Conservation (phyloP, 129 eudicot species). For the Calendula officinalis region DNA sequence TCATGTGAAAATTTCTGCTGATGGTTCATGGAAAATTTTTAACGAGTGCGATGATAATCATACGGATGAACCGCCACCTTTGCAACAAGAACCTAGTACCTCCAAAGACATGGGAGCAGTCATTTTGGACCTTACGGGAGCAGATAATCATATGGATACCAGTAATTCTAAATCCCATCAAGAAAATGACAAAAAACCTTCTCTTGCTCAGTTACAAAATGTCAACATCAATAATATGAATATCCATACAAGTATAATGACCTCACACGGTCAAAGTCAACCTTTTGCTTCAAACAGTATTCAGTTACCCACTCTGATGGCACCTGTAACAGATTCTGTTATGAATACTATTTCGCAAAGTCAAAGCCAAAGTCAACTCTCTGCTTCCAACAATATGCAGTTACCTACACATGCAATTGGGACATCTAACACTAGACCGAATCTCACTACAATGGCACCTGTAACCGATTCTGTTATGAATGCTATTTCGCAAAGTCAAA, state of each 20-base stretch:
- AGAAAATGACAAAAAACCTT: constrained; percentile 47
- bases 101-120: constrained; percentile 8
- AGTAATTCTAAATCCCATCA: constrained; percentile 15
- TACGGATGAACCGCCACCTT: constrained; percentile 33
- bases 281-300: constrained; percentile 35
- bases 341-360: constrained; percentile 29
- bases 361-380: constrained; percentile 34
- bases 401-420: constrained; percentile 28
- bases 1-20: constrained; percentile 57
- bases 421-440: constrained; percentile 15
- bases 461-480: not conserved
- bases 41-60: constrained; percentile 35
- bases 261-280: constrained; percentile 32
- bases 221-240: constrained; percentile 11
- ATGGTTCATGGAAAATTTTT: constrained; percentile 69
- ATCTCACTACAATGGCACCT: not conserved
- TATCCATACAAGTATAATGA: constrained; percentile 14
- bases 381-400: constrained; percentile 35
- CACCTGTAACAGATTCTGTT: constrained; percentile 5
- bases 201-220: constrained; percentile 29
- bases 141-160: constrained; percentile 41
- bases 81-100: constrained; percentile 29
- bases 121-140: constrained; percentile 54
- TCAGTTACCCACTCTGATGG: constrained; percentile 14
- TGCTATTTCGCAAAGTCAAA: constrained; percentile 30